Percentiles rank a stretch among this genome's conserved stretches.
Evolutionary conservation across 768 basidiomycete species (phyloP).

Genomic region (Lactarius quietus): DNA sequence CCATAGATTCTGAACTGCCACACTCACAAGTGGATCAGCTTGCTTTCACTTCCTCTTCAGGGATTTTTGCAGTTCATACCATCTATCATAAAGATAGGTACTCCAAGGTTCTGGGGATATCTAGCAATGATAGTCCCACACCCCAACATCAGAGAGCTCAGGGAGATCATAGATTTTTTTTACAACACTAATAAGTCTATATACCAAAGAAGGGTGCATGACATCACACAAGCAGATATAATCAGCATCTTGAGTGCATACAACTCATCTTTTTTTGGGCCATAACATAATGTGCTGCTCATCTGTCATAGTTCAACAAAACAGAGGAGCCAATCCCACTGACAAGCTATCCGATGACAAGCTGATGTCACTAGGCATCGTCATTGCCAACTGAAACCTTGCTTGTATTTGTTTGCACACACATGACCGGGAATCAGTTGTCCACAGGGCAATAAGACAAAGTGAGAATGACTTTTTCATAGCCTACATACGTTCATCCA

Average conservation of each 20-base stretch:
- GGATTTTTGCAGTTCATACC: conserved; percentile 24
- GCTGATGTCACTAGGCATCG: conserved; percentile 31
- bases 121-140: conserved; percentile 24
- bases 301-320: conserved; percentile 27
- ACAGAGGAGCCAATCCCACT: conserved; percentile 21
- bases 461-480: too few species aligned
- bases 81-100: conserved; percentile 22
- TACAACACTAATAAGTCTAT: conserved; percentile 24
- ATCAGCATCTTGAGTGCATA: neutral
- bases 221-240: neutral
- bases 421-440: too few species aligned
- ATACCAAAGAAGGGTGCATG: conserved; percentile 1
- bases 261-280: too few species aligned
- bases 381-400: too few species aligned
- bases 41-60: conserved; percentile 20
- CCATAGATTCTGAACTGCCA: neutral
- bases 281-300: conserved; percentile 15
- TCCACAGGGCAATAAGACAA: too few species aligned
- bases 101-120: conserved; percentile 25
- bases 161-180: conserved; percentile 28
- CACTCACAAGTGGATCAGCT: conserved; percentile 10
- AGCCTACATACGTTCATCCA: too few species aligned
- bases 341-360: conserved; percentile 31
- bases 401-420: too few species aligned
- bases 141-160: conserved; percentile 24